Base-by-base conservation (phyloP, 352 stramenopile genomes). In the Phytopythium oedochilum region DNA sequence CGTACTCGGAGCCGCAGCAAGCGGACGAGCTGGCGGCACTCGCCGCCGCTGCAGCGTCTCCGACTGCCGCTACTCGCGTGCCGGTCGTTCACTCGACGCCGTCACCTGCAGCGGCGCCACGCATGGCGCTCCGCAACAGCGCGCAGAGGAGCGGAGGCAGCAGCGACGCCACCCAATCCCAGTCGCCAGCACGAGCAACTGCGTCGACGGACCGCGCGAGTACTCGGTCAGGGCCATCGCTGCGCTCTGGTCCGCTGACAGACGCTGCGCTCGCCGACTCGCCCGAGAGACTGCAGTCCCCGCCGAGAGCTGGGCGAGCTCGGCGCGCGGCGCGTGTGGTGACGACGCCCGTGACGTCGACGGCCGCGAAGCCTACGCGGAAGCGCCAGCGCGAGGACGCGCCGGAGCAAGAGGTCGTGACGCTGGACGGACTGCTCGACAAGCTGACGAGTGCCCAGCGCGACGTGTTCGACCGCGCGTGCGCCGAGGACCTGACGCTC, bases 311-410 rank as follows among this genome's bases (percentile, higher is more conserved):
- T 17, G 25, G 32, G 18, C 68, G 65, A 42, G 32, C 39, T 22
- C 65, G 65, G 43, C 65, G 65, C 18, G 56, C 53, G 26, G 53
- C 68, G 60, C 61, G 62, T 54, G 62, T 65, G 26, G 57, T 63
- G 32, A 64, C 56, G 23, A 64, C 59, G 1, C 34, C 59, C 9
- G 40, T 53, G 20, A 25, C 26, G 28, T 20, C 23, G 28, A 39
- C 46, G 11, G 15, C 25, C 9, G 3, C 29, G 1, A 45, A 32
- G 20, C 34, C 49, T 15, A 45, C 38, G 20, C 67, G 65, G 1
- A 88, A 85, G 56, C 67, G 71, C 8, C 68, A 79, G 51, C 78
- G 74, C n/a, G 64, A 57, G n/a, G n/a, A n/a, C 50, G 72, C 60
- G 15, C 50, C 56, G 22, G 55, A 59, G 17, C 47, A 59, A 3